Conservation (phyloP, 352 stramenopile genomes). For the Globisporangium radiosum region DNA sequence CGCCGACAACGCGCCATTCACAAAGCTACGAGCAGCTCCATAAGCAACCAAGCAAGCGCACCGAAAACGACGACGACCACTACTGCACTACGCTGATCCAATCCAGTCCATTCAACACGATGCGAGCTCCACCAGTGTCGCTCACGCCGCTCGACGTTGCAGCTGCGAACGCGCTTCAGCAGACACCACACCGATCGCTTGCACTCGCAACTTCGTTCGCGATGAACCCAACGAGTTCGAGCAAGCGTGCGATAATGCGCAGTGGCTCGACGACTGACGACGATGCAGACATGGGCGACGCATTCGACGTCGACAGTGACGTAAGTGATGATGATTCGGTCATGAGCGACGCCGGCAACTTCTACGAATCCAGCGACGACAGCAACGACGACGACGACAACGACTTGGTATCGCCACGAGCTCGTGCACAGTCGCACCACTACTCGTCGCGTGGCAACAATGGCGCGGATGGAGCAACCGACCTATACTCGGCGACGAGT, state of each 20-base stretch:
- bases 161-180: neutral
- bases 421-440: neutral
- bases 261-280: constrained; percentile 8
- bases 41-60: neutral
- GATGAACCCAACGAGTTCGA: neutral
- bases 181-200: neutral
- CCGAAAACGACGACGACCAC: neutral
- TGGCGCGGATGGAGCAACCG: neutral
- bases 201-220: neutral
- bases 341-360: neutral
- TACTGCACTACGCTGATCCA: neutral
- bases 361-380: constrained; percentile 3
- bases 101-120: neutral
- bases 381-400: constrained; percentile 1
- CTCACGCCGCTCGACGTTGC: neutral
- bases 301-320: constrained; percentile 4
- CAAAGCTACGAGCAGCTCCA: neutral
- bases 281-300: constrained; percentile 9
- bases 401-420: neutral
- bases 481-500: no score
- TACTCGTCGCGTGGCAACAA: neutral
- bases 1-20: neutral
- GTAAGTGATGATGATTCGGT: constrained; percentile 7
- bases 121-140: neutral
- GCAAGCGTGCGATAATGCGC: constrained; percentile 3